A percentile compares a stretch with the other conserved stretches of the same genome.
Evolutionary conservation across 192 early-diverging fungal species (phyloP).

Genomic region (Linnemannia zychae): DNA sequence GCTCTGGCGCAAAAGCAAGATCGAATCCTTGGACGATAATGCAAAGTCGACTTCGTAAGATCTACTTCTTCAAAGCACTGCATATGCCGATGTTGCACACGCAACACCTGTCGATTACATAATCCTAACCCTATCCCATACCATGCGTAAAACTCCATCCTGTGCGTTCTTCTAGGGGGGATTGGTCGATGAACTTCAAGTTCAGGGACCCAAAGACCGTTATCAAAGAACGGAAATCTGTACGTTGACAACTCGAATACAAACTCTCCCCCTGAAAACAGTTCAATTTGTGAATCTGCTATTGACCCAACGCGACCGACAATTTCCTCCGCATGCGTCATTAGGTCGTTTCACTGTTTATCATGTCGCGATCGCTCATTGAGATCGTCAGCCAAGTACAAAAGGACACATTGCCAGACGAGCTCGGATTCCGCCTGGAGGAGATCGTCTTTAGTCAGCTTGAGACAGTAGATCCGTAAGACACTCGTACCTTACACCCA

Average conservation of each 20-base stretch:
- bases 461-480: constrained; percentile 88
- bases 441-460: constrained; percentile 95
- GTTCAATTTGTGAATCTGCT: not conserved
- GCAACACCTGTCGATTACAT: not conserved
- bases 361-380: constrained; percentile 89
- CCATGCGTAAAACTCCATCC: not conserved
- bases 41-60: constrained; percentile 49
- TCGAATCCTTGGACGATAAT: constrained; percentile 63
- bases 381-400: constrained; percentile 86
- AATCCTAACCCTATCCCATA: not conserved
- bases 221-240: constrained; percentile 49
- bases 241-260: constrained; percentile 10
- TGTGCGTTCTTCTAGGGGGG: constrained; percentile 16
- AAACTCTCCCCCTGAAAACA: not conserved
- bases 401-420: constrained; percentile 79
- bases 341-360: constrained; percentile 81
- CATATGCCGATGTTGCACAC: not conserved
- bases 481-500: not conserved
- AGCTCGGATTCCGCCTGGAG: constrained; percentile 90
- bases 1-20: constrained; percentile 80
- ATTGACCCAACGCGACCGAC: not conserved
- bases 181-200: constrained; percentile 49
- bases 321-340: not conserved
- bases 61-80: not conserved
- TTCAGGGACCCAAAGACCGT: constrained; percentile 45